Evolutionary conservation across 345 rosid genomes (phyloP), one percentile per base, ranked within the genome.

Genomic region (Brassica napus): DNA sequence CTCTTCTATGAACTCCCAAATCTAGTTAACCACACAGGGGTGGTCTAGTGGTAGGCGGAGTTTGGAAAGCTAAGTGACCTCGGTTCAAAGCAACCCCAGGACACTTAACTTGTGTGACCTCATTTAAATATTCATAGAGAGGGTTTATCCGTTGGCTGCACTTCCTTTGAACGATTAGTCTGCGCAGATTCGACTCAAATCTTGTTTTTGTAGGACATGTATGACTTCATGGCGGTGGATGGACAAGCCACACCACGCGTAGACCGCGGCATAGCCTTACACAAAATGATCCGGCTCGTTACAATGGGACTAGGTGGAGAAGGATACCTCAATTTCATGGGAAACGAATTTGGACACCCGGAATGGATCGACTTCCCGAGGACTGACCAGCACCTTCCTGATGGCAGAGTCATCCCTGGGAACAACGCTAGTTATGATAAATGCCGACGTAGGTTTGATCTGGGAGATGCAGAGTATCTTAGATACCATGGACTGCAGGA

Each of bases 331-430:
- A 94, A 92, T 82, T 94, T 94, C 78, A 94, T 94, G 98, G 98
- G 98, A 76, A 94, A 94, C 83, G 98, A 94, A 85, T 94, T 94
- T 84, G 98, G 98, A 69, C 98, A 94, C 83, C 97, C 98, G 8
- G 97, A 94, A 82, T 94, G 98, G 98, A 92, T 94, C 26, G 98
- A 94, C 85, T 94, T 94, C 77, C 98, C 97, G 54, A 91, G 97
- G 81, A 94, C 87, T 26, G 91, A 89, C n/a, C 95, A 87, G 81
- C 89, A 15, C 67, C 98, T 91, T 87, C 89, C 92, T 54, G 80
- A 18, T 66, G 97, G 98, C n/a, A 55, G 72, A 74, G 73, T 83
- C 44, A 79, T 94, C 86, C 85, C 81, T 35, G 98, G 98, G 71
- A 94, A 94, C 77, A 86, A 87, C 78, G 42, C 23, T 83, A 94